Percentiles rank a stretch among this genome's conserved stretches.
Conservation (phyloP, 441 rosid genomes). For the Populus tomentosa region DNA sequence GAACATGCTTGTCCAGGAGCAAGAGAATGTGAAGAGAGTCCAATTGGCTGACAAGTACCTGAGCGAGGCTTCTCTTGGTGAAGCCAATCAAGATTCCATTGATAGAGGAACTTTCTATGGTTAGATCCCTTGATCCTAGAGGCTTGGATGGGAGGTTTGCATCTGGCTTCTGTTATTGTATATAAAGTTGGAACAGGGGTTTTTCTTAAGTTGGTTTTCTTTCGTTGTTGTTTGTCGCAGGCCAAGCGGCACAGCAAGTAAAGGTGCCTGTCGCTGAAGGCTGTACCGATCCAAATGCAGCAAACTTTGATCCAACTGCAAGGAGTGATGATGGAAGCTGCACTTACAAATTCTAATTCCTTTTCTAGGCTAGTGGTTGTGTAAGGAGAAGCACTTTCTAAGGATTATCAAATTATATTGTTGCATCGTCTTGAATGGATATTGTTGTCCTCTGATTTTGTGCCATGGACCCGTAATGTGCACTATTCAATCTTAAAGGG, state of each 20-base stretch:
- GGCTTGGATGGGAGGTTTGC: conserved; percentile 35
- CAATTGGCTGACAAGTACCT: conserved; percentile 90
- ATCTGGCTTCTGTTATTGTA: background rate
- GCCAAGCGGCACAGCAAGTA: conserved; percentile 82
- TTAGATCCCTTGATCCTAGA: conserved; percentile 43
- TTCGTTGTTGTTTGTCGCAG: conserved; percentile 31
- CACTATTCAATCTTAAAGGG: background rate
- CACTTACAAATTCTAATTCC: conserved; percentile 34
- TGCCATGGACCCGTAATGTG: conserved; percentile 1
- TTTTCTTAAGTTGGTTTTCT: background rate
- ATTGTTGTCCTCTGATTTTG: conserved; percentile 38
- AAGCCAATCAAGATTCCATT: conserved; percentile 71
- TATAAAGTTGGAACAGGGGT: background rate
- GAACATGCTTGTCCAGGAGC: conserved; percentile 83
- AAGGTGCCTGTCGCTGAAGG: conserved; percentile 75
- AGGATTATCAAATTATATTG: conserved; percentile 12
- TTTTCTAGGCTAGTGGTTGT: background rate
- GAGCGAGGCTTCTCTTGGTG: conserved; percentile 87
- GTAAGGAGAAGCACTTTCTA: background rate
- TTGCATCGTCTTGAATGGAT: conserved; percentile 2
- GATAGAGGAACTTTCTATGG: conserved; percentile 71
- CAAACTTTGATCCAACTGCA: conserved; percentile 85
- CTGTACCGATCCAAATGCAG: conserved; percentile 67
- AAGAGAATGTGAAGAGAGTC: conserved; percentile 96
- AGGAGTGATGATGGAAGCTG: conserved; percentile 97